Conservation (phyloP, 495 filamentous ascomycete genomes). For the Annulohypoxylon moriforme region DNA sequence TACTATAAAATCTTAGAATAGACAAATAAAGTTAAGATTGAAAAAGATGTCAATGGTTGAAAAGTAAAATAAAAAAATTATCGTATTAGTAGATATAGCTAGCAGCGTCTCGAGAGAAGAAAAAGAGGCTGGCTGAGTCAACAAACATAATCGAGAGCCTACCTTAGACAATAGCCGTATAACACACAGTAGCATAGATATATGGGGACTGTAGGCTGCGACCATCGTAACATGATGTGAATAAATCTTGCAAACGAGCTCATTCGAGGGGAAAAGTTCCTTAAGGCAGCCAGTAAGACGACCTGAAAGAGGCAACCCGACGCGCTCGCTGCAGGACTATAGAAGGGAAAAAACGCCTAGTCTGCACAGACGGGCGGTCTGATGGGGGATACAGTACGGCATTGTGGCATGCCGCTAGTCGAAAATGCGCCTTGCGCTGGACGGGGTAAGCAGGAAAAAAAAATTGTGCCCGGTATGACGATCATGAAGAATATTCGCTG, state of each 20-base stretch:
- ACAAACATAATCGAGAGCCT: background rate
- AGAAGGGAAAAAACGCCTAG: background rate
- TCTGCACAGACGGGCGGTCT: background rate
- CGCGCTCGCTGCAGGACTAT: slow-evolving; percentile 16
- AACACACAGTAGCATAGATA: slow-evolving; percentile 12
- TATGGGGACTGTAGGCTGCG: slow-evolving; percentile 18
- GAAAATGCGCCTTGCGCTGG: background rate
- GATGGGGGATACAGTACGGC: slow-evolving; percentile 5
- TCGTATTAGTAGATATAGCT: background rate
- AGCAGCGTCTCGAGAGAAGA: background rate
- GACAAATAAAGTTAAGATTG: background rate
- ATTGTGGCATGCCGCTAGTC: slow-evolving; percentile 8
- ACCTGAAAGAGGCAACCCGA: slow-evolving; percentile 20
- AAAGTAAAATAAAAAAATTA: background rate
- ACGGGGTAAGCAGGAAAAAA: slow-evolving; percentile 9
- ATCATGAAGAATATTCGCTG: slow-evolving; percentile 4
- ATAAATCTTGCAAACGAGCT: slow-evolving; percentile 18
- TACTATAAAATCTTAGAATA: background rate
- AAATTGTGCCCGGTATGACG: background rate
- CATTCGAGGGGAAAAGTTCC: slow-evolving; percentile 1
- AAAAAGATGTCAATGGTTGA: background rate
- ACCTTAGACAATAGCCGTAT: too few relatives aligned
- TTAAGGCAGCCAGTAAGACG: slow-evolving; percentile 24
- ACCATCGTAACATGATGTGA: slow-evolving; percentile 4
- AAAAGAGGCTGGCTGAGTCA: background rate